These are phyloP conservation scores for Solanum pennellii DNA, from an alignment of 257 asterid species.

Conservation along the genomic window DNA sequence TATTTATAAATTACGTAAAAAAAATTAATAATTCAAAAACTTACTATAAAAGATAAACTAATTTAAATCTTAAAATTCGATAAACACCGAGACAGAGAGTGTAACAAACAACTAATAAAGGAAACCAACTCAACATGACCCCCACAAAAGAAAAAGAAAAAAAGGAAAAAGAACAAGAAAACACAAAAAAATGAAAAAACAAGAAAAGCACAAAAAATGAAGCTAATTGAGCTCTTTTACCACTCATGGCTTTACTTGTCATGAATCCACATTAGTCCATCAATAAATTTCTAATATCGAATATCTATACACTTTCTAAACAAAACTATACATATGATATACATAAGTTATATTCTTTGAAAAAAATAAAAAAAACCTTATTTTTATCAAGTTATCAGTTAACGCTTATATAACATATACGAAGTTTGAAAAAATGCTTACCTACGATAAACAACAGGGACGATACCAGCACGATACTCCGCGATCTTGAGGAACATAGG, in stretches of 20 bases:
- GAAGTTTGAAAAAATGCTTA: neutral
- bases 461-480: slow-evolving; percentile 46
- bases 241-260: neutral
- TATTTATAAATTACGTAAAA: too few species aligned
- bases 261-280: neutral
- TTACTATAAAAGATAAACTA: rapidly evolving
- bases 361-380: too few species aligned
- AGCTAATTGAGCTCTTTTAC: neutral
- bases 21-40: too few species aligned
- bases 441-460: slow-evolving; percentile 47
- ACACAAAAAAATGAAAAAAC: neutral
- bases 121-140: neutral
- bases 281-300: neutral
- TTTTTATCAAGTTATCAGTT: too few species aligned
- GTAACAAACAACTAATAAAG: neutral
- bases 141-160: neutral
- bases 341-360: neutral
- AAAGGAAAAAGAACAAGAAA: neutral
- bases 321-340: too few species aligned
- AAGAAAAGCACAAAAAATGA: neutral
- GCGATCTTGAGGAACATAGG: slow-evolving; percentile 59
- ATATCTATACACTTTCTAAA: neutral
- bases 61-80: too few species aligned
- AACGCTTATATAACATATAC: too few species aligned
- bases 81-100: too few species aligned